A percentile compares a stretch with the other conserved stretches of the same genome.
Evolutionary conservation across 2,329 filamentous ascomycete species (phyloP).

Genomic region (Hyphodiscus sp.): DNA sequence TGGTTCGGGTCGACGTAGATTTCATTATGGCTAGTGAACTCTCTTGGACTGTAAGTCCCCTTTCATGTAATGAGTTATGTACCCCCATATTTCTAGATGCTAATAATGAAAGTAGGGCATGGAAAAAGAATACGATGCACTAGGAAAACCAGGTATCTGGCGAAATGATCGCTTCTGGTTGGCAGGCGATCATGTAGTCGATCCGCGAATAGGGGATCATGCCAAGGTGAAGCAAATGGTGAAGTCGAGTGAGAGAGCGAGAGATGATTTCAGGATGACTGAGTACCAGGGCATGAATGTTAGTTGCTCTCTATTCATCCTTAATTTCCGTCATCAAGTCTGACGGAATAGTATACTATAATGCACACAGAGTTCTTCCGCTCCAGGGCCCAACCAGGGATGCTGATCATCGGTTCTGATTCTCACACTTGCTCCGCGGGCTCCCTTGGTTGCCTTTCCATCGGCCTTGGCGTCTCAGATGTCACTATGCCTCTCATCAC

Average conservation of each 20-base stretch:
- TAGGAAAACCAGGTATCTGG: conserved; percentile 38
- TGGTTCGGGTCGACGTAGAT: conserved; percentile 38
- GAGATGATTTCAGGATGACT: conserved; percentile 37
- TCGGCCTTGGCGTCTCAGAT: conserved; percentile 41
- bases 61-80: conserved; percentile 15
- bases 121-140: conserved; percentile 34
- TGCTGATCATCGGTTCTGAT: conserved; percentile 38
- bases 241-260: conserved; percentile 32
- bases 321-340: not conserved
- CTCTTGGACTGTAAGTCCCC: conserved; percentile 29
- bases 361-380: conserved; percentile 42
- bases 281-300: conserved; percentile 36
- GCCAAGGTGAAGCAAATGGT: conserved; percentile 34
- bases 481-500: conserved; percentile 39
- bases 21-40: conserved; percentile 41
- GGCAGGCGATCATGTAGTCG: conserved; percentile 42
- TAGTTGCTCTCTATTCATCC: not conserved
- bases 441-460: conserved; percentile 34
- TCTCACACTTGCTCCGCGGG: conserved; percentile 42
- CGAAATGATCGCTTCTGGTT: conserved; percentile 46
- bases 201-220: conserved; percentile 35
- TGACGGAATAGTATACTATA: conserved; percentile 1
- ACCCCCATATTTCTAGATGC: not conserved
- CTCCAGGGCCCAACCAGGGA: conserved; percentile 38
- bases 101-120: conserved; percentile 28